Evolutionary conservation across 306 rosid genomes (phyloP), one percentile per base, ranked within the genome.

Genomic region (Bauhinia variegata): DNA sequence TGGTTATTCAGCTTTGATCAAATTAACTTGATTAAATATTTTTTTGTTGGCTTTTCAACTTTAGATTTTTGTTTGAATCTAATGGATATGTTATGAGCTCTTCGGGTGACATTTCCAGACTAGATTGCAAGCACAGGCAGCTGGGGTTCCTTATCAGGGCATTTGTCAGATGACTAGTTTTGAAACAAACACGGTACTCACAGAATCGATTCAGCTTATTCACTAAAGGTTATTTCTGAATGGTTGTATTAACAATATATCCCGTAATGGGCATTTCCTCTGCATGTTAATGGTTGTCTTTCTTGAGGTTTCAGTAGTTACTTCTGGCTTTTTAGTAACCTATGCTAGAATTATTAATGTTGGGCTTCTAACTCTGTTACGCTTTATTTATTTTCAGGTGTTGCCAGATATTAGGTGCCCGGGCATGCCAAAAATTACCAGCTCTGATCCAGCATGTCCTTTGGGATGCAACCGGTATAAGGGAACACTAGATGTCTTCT

Each of bases 51-150:
- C 5, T 14, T 11, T 16, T 11, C 17, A 33, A 34, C 58, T 64
- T 39, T 33, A 47, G 46, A 11, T 64, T 16, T 39, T 39, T 71
- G 44, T 2, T 51, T 71, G 46, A 56, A 39, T 15, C 39, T 42
- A 15, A 14, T 4, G 48, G 17, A 39, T n/a, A n/a, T 70, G 54
- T 54, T 34, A 9, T n/a, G 23, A 2, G 18, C 4, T 13, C 4
- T 7, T 15, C n/a, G 55, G 50, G 49, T 42, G 31, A 65, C 57
- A n/a, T 12, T 55, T 78, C 30, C 86, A 92, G 96, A 92, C 91
- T 18, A 86, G 99, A 62, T 85, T 93, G 57, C 99, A 93, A 82
- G 97, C 99, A 0, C 99, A 93, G 65, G 95, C 99, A 68, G 97
- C 97, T 0, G 98, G 96, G 68, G 89, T 87, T 81, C 84, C 96